Evolutionary conservation across 2,329 filamentous ascomycete species (phyloP).

Genomic region (Exophiala mesophila): DNA sequence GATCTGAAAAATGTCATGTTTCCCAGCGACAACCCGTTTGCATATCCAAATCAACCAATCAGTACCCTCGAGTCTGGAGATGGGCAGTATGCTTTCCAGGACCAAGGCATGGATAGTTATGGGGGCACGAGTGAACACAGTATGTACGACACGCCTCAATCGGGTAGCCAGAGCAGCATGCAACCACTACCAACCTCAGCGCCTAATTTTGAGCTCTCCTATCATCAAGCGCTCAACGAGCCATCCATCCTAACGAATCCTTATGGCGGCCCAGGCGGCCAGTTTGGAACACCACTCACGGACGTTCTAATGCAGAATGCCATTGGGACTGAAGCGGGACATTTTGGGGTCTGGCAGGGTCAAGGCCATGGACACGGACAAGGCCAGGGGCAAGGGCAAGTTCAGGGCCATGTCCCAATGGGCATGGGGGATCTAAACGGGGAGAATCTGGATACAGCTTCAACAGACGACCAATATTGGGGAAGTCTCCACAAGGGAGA

Average conservation of each 20-base stretch:
- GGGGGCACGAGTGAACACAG: conserved; percentile 3
- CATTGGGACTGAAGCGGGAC: conserved; percentile 3
- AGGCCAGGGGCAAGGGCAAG: neutral
- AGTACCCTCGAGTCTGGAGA: conserved; percentile 20
- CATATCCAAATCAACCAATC: conserved; percentile 45
- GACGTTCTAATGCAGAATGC: conserved; percentile 19
- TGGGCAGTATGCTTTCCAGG: conserved; percentile 14
- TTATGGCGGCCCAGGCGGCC: conserved; percentile 5
- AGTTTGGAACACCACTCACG: conserved; percentile 15
- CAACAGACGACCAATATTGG: neutral
- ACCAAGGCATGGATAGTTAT: conserved; percentile 3
- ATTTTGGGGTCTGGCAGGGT: neutral
- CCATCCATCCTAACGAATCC: conserved; percentile 6
- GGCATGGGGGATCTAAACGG: neutral
- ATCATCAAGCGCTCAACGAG: conserved; percentile 10
- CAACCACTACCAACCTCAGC: conserved; percentile 1
- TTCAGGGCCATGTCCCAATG: conserved; percentile 3
- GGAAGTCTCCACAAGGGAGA: neutral
- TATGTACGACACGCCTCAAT: conserved; percentile 16
- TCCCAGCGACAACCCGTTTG: conserved; percentile 47
- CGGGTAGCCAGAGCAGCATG: conserved; percentile 26
- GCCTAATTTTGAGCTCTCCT: conserved; percentile 6
- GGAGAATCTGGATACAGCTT: neutral
- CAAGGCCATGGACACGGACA: neutral
- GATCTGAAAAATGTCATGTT: conserved; percentile 49